phyloP scores from a whole-genome alignment of 2,329 filamentous ascomycete species.

The Fusarium sp. region DNA sequence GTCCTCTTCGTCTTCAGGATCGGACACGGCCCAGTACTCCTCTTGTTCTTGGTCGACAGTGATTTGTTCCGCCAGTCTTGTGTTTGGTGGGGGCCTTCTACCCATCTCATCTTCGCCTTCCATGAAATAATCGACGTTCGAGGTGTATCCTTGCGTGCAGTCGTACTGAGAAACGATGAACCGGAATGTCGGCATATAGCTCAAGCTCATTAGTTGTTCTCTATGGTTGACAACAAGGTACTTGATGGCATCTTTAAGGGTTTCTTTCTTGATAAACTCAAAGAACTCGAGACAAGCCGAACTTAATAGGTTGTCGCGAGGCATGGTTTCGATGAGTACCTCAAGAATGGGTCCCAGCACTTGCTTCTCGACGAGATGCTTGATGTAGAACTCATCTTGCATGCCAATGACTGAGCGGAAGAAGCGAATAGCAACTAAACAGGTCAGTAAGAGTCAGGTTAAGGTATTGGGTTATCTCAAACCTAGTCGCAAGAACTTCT shows the following conservation, averaged over 20 bases:
- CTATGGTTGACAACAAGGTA: slow-evolving; percentile 88
- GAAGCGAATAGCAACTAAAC: slow-evolving; percentile 85
- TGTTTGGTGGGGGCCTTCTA: slow-evolving; percentile 55
- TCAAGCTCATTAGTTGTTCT: slow-evolving; percentile 78
- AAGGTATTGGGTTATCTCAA: slow-evolving; percentile 47
- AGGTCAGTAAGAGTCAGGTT: slow-evolving; percentile 42
- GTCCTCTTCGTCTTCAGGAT: slow-evolving; percentile 82
- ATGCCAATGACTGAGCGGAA: slow-evolving; percentile 87
- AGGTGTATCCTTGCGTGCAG: slow-evolving; percentile 75
- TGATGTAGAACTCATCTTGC: slow-evolving; percentile 91
- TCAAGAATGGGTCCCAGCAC: slow-evolving; percentile 87
- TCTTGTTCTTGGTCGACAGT: slow-evolving; percentile 83
- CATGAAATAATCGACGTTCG: slow-evolving; percentile 75
- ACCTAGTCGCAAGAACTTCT: slow-evolving; percentile 95
- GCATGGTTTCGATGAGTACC: slow-evolving; percentile 85
- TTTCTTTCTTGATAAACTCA: slow-evolving; percentile 86
- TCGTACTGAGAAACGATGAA: slow-evolving; percentile 82
- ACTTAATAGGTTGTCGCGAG: slow-evolving; percentile 91
- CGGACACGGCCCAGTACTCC: slow-evolving; percentile 91
- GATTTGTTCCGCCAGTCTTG: slow-evolving; percentile 78
- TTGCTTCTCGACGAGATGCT: slow-evolving; percentile 82
- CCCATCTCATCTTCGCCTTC: slow-evolving; percentile 73
- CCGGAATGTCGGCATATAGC: slow-evolving; percentile 86
- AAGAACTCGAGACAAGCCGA: slow-evolving; percentile 96
- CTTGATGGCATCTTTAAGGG: slow-evolving; percentile 81